Percentiles rank a stretch among this genome's conserved stretches.
phyloP scores from a whole-genome alignment of 148 eudicot species.

The Fagopyrum tataricum region DNA sequence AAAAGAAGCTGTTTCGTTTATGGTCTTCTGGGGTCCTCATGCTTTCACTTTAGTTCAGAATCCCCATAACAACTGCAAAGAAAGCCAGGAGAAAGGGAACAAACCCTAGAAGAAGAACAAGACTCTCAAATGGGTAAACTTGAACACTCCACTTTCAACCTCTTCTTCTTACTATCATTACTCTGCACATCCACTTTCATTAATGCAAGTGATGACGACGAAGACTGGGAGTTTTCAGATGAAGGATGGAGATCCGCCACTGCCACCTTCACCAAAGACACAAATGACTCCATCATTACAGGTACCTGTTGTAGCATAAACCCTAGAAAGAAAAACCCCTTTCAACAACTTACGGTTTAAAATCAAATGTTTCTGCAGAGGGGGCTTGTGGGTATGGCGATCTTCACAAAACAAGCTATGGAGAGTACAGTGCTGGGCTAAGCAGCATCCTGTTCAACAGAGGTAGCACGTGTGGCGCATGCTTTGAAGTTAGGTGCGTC shows the following conservation, averaged over 20 bases:
- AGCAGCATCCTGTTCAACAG: slow-evolving; percentile 49
- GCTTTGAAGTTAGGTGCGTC: slow-evolving; percentile 57
- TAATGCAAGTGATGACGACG: slow-evolving; percentile 25
- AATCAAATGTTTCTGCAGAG: slow-evolving; percentile 19
- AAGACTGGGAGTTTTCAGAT: slow-evolving; percentile 30
- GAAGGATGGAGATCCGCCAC: slow-evolving; percentile 54
- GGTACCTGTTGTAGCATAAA: slow-evolving; percentile 21
- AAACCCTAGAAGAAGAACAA: slow-evolving; percentile 7
- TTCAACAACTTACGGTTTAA: neutral
- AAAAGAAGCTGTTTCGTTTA: neutral
- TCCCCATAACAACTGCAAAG: neutral
- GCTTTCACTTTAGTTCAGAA: neutral
- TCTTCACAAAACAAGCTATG: slow-evolving; percentile 39
- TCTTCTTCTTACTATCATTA: slow-evolving; percentile 15
- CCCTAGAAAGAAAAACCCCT: neutral
- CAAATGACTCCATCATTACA: slow-evolving; percentile 39
- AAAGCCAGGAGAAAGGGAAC: neutral
- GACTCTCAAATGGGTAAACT: slow-evolving; percentile 1
- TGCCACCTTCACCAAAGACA: slow-evolving; percentile 46
- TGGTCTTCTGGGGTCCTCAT: neutral
- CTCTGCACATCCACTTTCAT: slow-evolving; percentile 16
- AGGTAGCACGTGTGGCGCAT: slow-evolving; percentile 66
- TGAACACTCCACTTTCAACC: slow-evolving; percentile 20
- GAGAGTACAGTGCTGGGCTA: slow-evolving; percentile 45
- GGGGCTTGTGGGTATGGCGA: slow-evolving; percentile 76